Base-by-base conservation (phyloP, 345 rosid genomes). In the Pistacia atlantica region DNA sequence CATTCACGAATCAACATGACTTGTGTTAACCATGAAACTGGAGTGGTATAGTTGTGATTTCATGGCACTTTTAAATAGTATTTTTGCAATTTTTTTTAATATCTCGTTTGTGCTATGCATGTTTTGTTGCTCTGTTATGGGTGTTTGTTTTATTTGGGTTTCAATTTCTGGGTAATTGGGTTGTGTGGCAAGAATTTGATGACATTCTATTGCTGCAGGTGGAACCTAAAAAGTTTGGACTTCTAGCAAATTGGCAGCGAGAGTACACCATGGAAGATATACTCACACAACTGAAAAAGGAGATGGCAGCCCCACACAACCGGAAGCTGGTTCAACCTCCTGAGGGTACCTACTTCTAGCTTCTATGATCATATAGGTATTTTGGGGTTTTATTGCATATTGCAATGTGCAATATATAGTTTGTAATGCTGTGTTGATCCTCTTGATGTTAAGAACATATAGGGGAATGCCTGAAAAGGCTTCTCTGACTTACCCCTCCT, bases 1-100 rank as follows among this genome's bases (percentile, higher is more conserved):
- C 97, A 95, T 83, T 92, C 98, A 64, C 93, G 97, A 73, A 82
- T 94, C 79, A 94, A 94, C 79, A 90, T 94, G 97, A 89, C 91
- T 69, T 92, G 97, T 74, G 97, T 95, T 77, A 91, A 88, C 88
- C 98, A 92, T 69, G 98, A 94, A 89, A 91, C 94, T 45, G 97
- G 98, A 84, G 94, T 88, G 97, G 98, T 95, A 94, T 20, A 45
- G 8, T 61, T 28, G 8, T n/a, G 25, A 57, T 12, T 4, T 4
- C 1, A 1, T 63, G 42, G 11, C 46, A 22, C 3, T n/a, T 10
- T 20, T 37, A n/a, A 1, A 25, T 73, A 1, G 2, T 33, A 3
- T 25, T 0, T 63, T 42, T 14, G 11, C 46, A 42, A 42, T 45
- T 25, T 11, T 49, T 62, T 11, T 20, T 12, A 4, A 8, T 11